These are phyloP conservation scores for Yarrowia divulgata DNA, from an alignment of 805 yeast species.

Conservation along the genomic window DNA sequence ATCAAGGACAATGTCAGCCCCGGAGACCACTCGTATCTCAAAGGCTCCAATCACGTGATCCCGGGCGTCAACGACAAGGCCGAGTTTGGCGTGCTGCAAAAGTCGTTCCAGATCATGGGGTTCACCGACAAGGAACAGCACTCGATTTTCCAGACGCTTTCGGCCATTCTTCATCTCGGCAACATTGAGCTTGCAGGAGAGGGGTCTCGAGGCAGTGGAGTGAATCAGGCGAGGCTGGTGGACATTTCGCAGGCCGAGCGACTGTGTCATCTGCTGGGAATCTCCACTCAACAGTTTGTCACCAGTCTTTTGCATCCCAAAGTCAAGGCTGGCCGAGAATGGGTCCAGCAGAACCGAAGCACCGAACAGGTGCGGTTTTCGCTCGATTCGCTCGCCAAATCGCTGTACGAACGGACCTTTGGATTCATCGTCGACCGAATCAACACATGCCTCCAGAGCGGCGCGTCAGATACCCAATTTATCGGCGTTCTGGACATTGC, in stretches of 20 bases:
- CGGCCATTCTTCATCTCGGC: constrained; percentile 84
- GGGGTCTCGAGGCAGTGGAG: constrained; percentile 50
- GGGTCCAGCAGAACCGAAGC: constrained; percentile 77
- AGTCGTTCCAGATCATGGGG: constrained; percentile 78
- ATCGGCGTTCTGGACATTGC: constrained; percentile 97
- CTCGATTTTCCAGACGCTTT: constrained; percentile 68
- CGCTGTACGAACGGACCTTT: constrained; percentile 84
- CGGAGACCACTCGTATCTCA: constrained; percentile 62
- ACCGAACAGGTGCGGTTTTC: constrained; percentile 81
- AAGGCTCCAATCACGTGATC: constrained; percentile 61
- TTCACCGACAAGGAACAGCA: constrained; percentile 62
- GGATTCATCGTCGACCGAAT: constrained; percentile 76
- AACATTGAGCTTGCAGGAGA: constrained; percentile 75
- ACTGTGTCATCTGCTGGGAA: constrained; percentile 70
- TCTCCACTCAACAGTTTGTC: constrained; percentile 60
- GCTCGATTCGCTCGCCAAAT: constrained; percentile 86
- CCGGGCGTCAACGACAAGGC: constrained; percentile 76
- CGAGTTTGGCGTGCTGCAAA: constrained; percentile 67
- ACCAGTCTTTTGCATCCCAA: constrained; percentile 75
- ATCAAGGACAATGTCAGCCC: constrained; percentile 56
- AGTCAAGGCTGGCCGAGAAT: constrained; percentile 90
- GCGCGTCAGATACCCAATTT: constrained; percentile 51
- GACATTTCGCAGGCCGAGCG: constrained; percentile 60
- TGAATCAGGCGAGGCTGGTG: constrained; percentile 78
- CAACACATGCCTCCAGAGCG: constrained; percentile 66